These are phyloP conservation scores for Apiotrichum mycotoxinovorans DNA, from an alignment of 1,284 basidiomycete genomes.

Conservation along the genomic window DNA sequence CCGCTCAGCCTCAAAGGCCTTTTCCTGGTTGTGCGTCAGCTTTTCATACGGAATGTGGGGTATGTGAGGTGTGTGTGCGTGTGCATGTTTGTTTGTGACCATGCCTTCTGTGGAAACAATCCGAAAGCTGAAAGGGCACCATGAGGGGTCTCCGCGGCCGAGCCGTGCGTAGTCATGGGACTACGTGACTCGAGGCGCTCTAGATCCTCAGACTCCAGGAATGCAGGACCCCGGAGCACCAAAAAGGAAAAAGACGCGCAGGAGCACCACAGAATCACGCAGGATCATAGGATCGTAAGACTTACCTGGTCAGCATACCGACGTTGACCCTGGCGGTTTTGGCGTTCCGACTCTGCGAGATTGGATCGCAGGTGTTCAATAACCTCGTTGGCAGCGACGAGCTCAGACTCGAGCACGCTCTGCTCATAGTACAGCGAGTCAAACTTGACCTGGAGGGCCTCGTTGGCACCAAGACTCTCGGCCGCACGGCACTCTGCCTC, in stretches of 20 bases:
- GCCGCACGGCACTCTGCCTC: neutral
- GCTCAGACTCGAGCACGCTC: constrained; percentile 40
- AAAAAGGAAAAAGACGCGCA: too few species aligned
- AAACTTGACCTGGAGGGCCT: constrained; percentile 23
- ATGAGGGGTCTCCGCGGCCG: too few species aligned
- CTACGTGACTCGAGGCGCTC: neutral
- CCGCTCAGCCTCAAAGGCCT: constrained; percentile 44
- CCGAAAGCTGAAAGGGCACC: too few species aligned
- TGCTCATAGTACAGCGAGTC: constrained; percentile 40
- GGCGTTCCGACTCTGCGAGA: constrained; percentile 33
- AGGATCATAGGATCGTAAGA: constrained; percentile 14
- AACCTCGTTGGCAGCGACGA: constrained; percentile 38
- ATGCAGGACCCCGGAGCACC: too few species aligned
- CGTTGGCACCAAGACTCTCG: constrained; percentile 5
- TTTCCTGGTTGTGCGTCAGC: constrained; percentile 32
- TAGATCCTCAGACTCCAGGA: too few species aligned
- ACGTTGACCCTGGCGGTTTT: constrained; percentile 30
- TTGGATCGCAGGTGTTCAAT: constrained; percentile 33
- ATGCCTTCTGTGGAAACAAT: too few species aligned
- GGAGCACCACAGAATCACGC: neutral
- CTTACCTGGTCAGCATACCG: constrained; percentile 43
- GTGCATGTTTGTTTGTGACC: neutral
- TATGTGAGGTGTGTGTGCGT: neutral
- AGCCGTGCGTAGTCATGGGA: neutral
- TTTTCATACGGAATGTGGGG: too few species aligned